A percentile compares a stretch with the other conserved stretches of the same genome.
Conservation (phyloP, 306 rosid species). For the Carpinus fangiana region DNA sequence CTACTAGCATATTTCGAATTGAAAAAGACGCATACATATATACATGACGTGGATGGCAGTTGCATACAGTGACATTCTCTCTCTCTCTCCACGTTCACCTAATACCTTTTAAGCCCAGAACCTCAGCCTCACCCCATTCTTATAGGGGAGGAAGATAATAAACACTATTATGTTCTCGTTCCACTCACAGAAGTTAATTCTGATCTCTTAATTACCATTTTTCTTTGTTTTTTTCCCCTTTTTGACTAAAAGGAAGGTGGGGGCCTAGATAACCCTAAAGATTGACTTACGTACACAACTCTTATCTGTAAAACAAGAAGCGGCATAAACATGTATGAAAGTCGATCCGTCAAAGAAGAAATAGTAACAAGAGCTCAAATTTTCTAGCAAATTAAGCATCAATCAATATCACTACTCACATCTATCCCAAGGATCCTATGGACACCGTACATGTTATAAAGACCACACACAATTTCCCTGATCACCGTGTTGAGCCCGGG, state of each 20-base stretch:
- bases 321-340: not conserved
- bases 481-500: constrained; percentile 58
- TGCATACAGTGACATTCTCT: no score
- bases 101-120: no score
- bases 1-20: not conserved
- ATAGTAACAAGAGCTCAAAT: not conserved
- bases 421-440: constrained; percentile 45
- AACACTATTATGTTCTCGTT: not conserved
- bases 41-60: not conserved
- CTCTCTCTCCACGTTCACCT: no score
- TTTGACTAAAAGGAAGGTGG: not conserved
- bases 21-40: not conserved
- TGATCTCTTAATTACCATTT: not conserved
- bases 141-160: not conserved
- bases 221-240: not conserved
- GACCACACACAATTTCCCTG: constrained; percentile 53
- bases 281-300: not conserved
- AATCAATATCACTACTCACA: constrained; percentile 28
- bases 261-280: not conserved
- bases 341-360: not conserved
- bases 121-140: no score
- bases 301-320: not conserved
- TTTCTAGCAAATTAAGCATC: not conserved
- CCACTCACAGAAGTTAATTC: not conserved
- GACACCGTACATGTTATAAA: constrained; percentile 47